phyloP scores from a whole-genome alignment of 1,284 basidiomycete species.

The Ustilago loliicola region DNA sequence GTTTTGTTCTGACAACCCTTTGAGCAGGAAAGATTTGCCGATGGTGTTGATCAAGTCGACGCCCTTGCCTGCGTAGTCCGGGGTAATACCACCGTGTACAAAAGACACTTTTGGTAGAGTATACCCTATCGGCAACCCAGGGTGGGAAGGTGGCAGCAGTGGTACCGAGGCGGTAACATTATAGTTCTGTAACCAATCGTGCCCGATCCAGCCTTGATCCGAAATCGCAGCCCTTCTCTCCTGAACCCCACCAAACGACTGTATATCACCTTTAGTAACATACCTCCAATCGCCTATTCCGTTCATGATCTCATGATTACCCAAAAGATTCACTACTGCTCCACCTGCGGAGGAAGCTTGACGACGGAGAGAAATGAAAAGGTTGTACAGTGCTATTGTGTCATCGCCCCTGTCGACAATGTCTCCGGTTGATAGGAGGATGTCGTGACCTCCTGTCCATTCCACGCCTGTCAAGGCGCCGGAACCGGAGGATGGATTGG shows the following conservation, averaged over 20 bases:
- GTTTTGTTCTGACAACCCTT: slow-evolving; percentile 38
- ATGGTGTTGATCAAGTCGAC: slow-evolving; percentile 55
- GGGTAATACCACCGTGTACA: slow-evolving; percentile 68
- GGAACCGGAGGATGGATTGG: not conserved
- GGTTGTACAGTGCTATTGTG: slow-evolving; percentile 63
- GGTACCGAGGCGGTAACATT: slow-evolving; percentile 55
- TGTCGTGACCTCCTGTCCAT: slow-evolving; percentile 61
- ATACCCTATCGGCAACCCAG: slow-evolving; percentile 18
- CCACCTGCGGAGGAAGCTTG: slow-evolving; percentile 56
- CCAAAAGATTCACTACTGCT: slow-evolving; percentile 55
- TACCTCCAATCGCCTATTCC: slow-evolving; percentile 72
- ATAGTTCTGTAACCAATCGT: slow-evolving; percentile 60
- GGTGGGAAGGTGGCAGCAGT: slow-evolving; percentile 36
- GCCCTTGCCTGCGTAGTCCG: slow-evolving; percentile 51
- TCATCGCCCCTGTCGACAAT: slow-evolving; percentile 69
- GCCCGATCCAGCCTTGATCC: slow-evolving; percentile 71
- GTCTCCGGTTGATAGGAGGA: slow-evolving; percentile 68
- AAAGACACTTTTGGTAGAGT: slow-evolving; percentile 46
- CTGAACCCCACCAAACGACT: slow-evolving; percentile 62
- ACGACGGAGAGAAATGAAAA: slow-evolving; percentile 57
- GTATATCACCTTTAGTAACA: slow-evolving; percentile 71
- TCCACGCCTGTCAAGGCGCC: not conserved
- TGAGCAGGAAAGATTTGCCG: slow-evolving; percentile 52
- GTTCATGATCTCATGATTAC: slow-evolving; percentile 70
- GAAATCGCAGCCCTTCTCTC: slow-evolving; percentile 58